Percentiles rank a stretch among this genome's conserved stretches.
Evolutionary conservation across 106 monocot genomes (phyloP).

Genomic region (Dendrobium nobile): DNA sequence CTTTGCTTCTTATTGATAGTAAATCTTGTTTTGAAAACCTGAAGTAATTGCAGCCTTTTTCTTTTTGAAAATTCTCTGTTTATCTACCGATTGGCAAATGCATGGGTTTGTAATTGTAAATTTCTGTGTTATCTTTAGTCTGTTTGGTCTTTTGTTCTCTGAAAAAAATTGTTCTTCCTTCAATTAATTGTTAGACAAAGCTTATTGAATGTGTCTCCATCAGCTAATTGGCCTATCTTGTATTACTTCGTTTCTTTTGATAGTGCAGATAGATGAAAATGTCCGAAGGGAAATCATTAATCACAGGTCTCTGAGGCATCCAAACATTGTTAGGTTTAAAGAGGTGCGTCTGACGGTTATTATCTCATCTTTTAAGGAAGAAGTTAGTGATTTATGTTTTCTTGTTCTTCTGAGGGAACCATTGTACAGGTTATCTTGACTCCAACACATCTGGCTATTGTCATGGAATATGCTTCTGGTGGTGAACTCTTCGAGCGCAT

Average conservation of each 20-base stretch:
- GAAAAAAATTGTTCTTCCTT: background rate
- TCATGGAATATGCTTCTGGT: conserved; percentile 98
- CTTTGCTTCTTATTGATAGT: background rate
- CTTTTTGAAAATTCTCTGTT: background rate
- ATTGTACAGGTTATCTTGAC: conserved; percentile 79
- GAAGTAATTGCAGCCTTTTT: background rate
- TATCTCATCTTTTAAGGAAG: background rate
- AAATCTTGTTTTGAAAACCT: background rate
- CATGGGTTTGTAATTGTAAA: background rate
- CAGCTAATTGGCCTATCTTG: background rate
- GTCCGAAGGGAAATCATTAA: conserved; percentile 75
- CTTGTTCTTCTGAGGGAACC: background rate
- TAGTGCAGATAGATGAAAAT: conserved; percentile 66
- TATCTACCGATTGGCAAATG: background rate
- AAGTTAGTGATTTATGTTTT: background rate
- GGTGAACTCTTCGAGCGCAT: conserved; percentile 97
- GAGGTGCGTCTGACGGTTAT: conserved; percentile 28
- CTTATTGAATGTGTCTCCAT: background rate
- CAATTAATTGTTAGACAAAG: background rate
- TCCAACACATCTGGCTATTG: conserved; percentile 94
- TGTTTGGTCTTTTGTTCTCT: background rate
- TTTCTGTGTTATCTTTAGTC: background rate
- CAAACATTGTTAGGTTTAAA: conserved; percentile 72
- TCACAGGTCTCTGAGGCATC: conserved; percentile 68
- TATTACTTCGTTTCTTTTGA: background rate